phyloP scores from a whole-genome alignment of 2,329 filamentous ascomycete species.

The Cladosporium velox region DNA sequence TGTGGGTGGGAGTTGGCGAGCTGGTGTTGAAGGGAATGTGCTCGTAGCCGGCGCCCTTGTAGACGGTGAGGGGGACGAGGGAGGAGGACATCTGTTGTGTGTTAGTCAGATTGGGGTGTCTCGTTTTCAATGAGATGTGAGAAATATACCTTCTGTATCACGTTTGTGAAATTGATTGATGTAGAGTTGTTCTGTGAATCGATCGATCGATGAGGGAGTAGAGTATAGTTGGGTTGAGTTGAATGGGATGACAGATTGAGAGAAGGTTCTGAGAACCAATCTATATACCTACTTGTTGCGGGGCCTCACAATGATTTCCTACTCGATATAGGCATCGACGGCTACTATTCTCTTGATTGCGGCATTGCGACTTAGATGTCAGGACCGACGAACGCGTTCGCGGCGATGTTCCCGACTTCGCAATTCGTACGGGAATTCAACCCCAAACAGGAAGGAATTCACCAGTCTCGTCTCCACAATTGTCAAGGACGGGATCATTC shows the following conservation, averaged over 20 bases:
- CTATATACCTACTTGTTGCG: not conserved
- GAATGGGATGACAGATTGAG: not conserved
- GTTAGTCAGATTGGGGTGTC: no score
- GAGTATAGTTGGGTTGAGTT: not conserved
- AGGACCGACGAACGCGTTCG: conserved; percentile 10
- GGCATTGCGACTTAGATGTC: not conserved
- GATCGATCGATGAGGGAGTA: not conserved
- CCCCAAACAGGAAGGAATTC: conserved; percentile 6
- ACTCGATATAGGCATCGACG: not conserved
- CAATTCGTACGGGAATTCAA: conserved; percentile 4
- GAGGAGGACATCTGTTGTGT: conserved; percentile 5
- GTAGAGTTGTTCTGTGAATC: not conserved
- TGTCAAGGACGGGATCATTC: no score
- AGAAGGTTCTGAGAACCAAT: no score
- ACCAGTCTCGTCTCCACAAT: not conserved
- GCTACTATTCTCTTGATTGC: not conserved
- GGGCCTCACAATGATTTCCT: not conserved
- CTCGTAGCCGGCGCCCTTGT: conserved; percentile 28
- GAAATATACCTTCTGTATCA: not conserved
- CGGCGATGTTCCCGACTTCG: conserved; percentile 2
- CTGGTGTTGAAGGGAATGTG: conserved; percentile 25
- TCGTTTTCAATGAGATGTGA: not conserved
- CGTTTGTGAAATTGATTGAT: no score
- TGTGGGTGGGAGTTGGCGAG: conserved; percentile 21
- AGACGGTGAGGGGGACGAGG: conserved; percentile 28